Base-by-base conservation (phyloP, 2,329 filamentous ascomycete genomes). In the Calonectria fujianensis region DNA sequence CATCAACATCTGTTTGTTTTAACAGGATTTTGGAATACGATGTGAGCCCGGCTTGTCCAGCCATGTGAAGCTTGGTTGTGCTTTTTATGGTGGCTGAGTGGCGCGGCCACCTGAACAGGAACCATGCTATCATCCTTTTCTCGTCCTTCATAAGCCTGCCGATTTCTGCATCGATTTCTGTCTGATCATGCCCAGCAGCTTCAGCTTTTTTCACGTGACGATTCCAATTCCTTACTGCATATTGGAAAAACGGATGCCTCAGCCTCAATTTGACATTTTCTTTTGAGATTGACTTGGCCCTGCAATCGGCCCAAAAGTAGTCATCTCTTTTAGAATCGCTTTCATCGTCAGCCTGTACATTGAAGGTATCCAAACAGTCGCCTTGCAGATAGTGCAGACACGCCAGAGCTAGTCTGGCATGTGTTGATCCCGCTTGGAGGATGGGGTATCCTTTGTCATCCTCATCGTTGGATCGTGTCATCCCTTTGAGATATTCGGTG, bases 191-290 rank as follows among this genome's bases (percentile, higher is more conserved):
- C 4, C 75, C 77, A 8, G 70, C 71, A 4, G 37, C 39, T 35
- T 81, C 77, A 16, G 80, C 80, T 41, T 66, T 79, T n/a, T 64
- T 63, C 3, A 78, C 63, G 57, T 85, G 83, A 16, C 76, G 45
- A n/a, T 77, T 52, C 83, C 83, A 85, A 54, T 84, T 82, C n/a
- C 51, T 76, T 20, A 73, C 71, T 6, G 82, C 82, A 65, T 85
- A 85, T 10, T 80, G 70, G 10, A 82, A 67, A 41, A 85, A 84
- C 0, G 83, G 82, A 64, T 81, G 61, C 24, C 74, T 71, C 37
- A 77, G n/a, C 16, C 71, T 72, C 32, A 72, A 16, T 24, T 69
- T 45, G n/a, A 73, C n/a, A 13, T 69, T 51, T 27, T 35, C 16
- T 9, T 69, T 41, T 31, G 66, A 61, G 20, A 57, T 37, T n/a